Base-by-base conservation (phyloP, 2,329 filamentous ascomycete genomes). In the Penicillium nordicum region DNA sequence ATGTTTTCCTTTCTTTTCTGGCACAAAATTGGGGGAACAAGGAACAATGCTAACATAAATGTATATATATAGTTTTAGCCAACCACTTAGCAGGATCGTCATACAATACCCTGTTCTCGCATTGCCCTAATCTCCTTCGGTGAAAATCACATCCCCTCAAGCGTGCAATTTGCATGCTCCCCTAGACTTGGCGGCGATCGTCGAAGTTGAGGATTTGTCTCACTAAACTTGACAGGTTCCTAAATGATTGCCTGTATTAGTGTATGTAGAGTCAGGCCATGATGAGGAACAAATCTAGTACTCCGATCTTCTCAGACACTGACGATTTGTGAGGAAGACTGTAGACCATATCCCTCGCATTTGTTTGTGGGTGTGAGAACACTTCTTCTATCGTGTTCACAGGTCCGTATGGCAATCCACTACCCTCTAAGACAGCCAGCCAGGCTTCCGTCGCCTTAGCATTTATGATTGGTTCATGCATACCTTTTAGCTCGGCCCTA, bases 351-450 rank as follows among this genome's bases (percentile, higher is more conserved):
- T 71, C 62, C 27, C 76, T 67, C 0, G 76, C 78, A 18, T 61
- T 40, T 0, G 72, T 72, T 58, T 81, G 78, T 5, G 76, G 75
- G 59, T 80, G 78, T 6, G 68, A 61, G 57, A 80, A 79, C 0
- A 74, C 76, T 29, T 67, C 76, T 27, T 67, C 69, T 40, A 80
- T 73, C 2, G 66, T 76, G 57, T 80, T 81, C 37, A 80, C 76
- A 1, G 78, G 62, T 0, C 73, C 78, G 67, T 80, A 78, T 0
- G 79, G 76, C 61, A 81, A 67, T 1, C 76, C 76, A 27, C 72
- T 77, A 0, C 72, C 73, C 21, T 78, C 74, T 48, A 81, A 74
- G 0, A 69, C 61, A 1, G 47, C 30, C 6, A 75, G 55, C 78
- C 77, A 80, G 41, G 78, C 74, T 1, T 70, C 62, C 0, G 74